Evolutionary conservation across 148 eudicot species (phyloP).

Genomic region (Nepenthes mirabilis): DNA sequence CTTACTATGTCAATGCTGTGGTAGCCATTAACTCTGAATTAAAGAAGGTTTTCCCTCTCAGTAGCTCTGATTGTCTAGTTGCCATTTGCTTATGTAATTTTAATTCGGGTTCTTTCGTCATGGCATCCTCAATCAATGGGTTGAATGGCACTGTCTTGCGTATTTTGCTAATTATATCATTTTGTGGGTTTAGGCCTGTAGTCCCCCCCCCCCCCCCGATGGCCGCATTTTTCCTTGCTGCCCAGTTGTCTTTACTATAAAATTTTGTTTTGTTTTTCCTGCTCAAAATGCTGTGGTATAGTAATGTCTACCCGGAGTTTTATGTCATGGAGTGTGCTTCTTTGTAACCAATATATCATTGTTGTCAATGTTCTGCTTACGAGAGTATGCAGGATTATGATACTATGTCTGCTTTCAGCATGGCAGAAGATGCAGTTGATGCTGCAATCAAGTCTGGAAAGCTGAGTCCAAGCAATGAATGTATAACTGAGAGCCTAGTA

Average conservation of each 20-base stretch:
- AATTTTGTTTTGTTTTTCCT: too few relatives aligned
- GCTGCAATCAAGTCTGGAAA: constrained; percentile 76
- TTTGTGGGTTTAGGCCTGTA: background rate
- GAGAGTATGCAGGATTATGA: background rate
- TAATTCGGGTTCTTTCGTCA: background rate
- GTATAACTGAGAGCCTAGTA: constrained; percentile 52
- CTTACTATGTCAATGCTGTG: background rate
- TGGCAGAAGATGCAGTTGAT: constrained; percentile 99
- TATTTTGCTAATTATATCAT: too few relatives aligned
- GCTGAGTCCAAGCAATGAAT: constrained; percentile 46
- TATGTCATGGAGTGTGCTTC: background rate
- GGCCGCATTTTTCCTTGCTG: background rate
- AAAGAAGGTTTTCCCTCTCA: background rate
- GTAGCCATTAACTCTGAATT: background rate
- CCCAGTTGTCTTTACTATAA: background rate
- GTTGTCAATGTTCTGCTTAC: constrained; percentile 5
- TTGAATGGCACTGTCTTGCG: too few relatives aligned
- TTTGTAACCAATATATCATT: background rate
- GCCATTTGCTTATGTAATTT: background rate
- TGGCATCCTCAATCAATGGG: background rate
- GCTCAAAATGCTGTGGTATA: too few relatives aligned
- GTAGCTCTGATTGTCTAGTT: background rate
- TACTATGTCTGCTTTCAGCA: constrained; percentile 39
- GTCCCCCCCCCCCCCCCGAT: background rate
- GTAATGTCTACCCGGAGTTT: background rate